A percentile compares a stretch with the other conserved stretches of the same genome.
Conservation (phyloP, 345 rosid genomes). For the Populus alba region DNA sequence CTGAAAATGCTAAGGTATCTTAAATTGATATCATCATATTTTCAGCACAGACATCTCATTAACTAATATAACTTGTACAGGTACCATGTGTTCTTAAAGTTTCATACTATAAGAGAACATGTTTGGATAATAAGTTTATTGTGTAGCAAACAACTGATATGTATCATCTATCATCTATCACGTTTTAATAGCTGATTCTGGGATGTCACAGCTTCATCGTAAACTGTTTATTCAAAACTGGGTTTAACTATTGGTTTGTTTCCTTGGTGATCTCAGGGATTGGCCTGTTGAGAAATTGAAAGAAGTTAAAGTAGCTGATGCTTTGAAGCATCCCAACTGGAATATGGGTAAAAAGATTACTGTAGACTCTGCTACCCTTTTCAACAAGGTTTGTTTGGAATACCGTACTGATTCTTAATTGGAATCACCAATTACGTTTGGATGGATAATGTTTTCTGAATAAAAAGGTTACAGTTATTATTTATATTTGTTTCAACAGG, state of each 20-base stretch:
- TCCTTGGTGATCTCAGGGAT: conserved; percentile 46
- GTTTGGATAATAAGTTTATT: conserved; percentile 1
- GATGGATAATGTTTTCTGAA: neutral
- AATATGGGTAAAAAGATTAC: conserved; percentile 96
- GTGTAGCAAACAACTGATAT: neutral
- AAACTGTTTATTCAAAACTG: neutral
- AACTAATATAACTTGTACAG: neutral
- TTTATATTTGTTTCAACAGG: conserved; percentile 41
- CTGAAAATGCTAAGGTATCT: conserved; percentile 3
- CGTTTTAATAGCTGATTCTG: neutral
- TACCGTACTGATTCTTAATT: neutral
- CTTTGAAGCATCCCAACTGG: conserved; percentile 98
- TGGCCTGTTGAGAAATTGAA: conserved; percentile 89
- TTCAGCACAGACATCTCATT: neutral
- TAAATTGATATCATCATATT: conserved; percentile 4
- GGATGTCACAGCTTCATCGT: neutral
- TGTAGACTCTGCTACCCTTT: conserved; percentile 94
- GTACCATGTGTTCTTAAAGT: neutral
- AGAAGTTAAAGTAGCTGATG: conserved; percentile 90
- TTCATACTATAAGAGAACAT: neutral
- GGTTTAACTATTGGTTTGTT: conserved; percentile 19
- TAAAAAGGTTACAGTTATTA: neutral
- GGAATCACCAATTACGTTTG: neutral
- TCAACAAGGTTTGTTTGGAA: conserved; percentile 64
- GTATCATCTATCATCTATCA: neutral